These are phyloP conservation scores for Pterocarpus macrocarpus DNA, from an alignment of 306 rosid species.

Conservation along the genomic window DNA sequence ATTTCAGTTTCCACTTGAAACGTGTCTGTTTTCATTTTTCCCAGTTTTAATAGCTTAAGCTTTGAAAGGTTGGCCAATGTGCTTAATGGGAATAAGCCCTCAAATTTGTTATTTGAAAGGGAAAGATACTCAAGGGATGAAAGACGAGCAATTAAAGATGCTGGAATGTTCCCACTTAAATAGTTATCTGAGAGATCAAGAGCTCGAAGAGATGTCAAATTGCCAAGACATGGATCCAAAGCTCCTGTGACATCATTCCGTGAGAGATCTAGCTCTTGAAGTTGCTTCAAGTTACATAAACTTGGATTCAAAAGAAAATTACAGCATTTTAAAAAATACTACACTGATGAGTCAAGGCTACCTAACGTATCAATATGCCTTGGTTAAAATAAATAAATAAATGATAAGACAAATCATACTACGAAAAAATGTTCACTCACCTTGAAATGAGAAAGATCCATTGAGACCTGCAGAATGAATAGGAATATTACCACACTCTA, in stretches of 20 bases:
- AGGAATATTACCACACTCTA: not conserved
- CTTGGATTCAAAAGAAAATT: not conserved
- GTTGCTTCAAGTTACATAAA: conserved; percentile 21
- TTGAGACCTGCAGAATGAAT: not conserved
- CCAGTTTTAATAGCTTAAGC: not conserved
- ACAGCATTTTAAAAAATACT: no score
- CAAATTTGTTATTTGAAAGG: not conserved
- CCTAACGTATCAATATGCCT: no score
- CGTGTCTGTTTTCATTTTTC: not conserved
- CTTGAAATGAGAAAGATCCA: not conserved
- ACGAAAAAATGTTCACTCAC: not conserved
- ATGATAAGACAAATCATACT: not conserved
- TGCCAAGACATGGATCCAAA: conserved; percentile 6
- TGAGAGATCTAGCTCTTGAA: conserved; percentile 14
- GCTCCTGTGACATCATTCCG: not conserved
- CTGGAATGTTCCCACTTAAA: not conserved
- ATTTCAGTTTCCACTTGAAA: conserved; percentile 46
- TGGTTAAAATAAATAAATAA: no score
- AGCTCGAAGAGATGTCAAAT: conserved; percentile 3
- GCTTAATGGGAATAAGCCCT: conserved; percentile 36
- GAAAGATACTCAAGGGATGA: not conserved
- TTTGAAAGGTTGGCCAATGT: conserved; percentile 23
- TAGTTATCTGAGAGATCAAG: not conserved
- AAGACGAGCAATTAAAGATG: not conserved
- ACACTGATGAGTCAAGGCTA: no score